A percentile compares a stretch with the other conserved stretches of the same genome.
Evolutionary conservation across 768 basidiomycete species (phyloP).

Genomic region (Naganishia vishniacii): DNA sequence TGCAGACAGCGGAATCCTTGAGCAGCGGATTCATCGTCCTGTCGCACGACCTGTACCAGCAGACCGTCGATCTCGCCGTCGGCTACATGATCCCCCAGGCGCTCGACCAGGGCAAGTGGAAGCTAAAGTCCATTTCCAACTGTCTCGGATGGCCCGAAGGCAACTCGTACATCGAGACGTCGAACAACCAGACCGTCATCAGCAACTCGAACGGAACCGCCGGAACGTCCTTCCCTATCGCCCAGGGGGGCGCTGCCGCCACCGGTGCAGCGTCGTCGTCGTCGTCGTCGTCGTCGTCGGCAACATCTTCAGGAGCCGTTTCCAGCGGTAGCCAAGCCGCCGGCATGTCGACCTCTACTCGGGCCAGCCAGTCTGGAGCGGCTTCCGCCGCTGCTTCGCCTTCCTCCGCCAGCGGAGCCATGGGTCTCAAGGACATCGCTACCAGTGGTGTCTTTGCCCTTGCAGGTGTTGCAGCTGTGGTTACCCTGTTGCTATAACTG

Average conservation of each 20-base stretch:
- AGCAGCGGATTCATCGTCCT: slow-evolving; percentile 80
- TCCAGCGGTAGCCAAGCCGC: slow-evolving; percentile 3
- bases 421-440: slow-evolving; percentile 14
- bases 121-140: slow-evolving; percentile 63
- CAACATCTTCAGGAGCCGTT: no score
- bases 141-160: slow-evolving; percentile 60
- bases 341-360: background rate
- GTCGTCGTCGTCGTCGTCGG: background rate
- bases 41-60: slow-evolving; percentile 73
- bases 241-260: slow-evolving; percentile 7
- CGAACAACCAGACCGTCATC: slow-evolving; percentile 56
- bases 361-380: background rate
- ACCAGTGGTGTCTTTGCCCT: slow-evolving; percentile 18
- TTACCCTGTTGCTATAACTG: slow-evolving; percentile 27
- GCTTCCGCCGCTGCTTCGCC: slow-evolving; percentile 31
- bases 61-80: slow-evolving; percentile 75
- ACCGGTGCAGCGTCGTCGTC: slow-evolving; percentile 7
- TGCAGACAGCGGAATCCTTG: slow-evolving; percentile 56
- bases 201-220: slow-evolving; percentile 31
- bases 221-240: slow-evolving; percentile 39
- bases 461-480: slow-evolving; percentile 26
- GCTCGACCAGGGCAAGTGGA: slow-evolving; percentile 62
- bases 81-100: slow-evolving; percentile 81
- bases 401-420: slow-evolving; percentile 23
- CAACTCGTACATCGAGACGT: slow-evolving; percentile 78